phyloP scores from a whole-genome alignment of 768 basidiomycete species.

The Ramaria sp. region DNA sequence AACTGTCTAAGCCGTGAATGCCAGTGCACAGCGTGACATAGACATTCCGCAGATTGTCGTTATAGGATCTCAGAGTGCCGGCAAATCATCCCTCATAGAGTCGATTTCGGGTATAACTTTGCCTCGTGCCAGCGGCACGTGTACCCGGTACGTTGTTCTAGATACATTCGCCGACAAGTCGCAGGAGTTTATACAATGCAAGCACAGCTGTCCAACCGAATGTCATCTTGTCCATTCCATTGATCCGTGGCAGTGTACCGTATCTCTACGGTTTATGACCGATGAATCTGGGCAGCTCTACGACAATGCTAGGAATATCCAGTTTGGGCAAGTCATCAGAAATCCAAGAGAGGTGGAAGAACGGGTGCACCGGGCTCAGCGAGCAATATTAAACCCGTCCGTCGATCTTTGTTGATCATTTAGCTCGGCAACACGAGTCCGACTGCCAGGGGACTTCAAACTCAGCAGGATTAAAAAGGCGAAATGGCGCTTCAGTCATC shows the following conservation, averaged over 20 bases:
- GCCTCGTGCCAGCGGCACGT: constrained; percentile 63
- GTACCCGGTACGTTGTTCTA: constrained; percentile 43
- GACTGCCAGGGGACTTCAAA: too few species aligned
- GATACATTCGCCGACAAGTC: background rate
- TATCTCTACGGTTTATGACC: constrained; percentile 22
- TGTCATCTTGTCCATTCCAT: constrained; percentile 20
- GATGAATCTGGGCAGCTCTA: constrained; percentile 18
- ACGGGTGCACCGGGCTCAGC: constrained; percentile 14
- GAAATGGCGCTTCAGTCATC: too few species aligned
- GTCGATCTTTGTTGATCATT: too few species aligned
- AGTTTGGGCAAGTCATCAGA: constrained; percentile 9
- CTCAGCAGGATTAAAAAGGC: too few species aligned
- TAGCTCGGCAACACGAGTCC: too few species aligned
- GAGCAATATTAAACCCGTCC: constrained; percentile 13
- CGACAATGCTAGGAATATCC: constrained; percentile 6
- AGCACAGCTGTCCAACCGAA: constrained; percentile 27
- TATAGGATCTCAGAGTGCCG: constrained; percentile 61
- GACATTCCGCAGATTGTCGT: constrained; percentile 68
- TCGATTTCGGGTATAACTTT: constrained; percentile 64
- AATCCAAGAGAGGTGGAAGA: constrained; percentile 12
- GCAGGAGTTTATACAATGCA: background rate
- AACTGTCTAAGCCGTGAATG: too few species aligned
- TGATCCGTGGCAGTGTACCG: constrained; percentile 23
- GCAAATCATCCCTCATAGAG: constrained; percentile 71
- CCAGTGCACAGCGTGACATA: constrained; percentile 56